Percentiles rank a stretch among this genome's conserved stretches.
Conservation (phyloP, 2,329 filamentous ascomycete genomes). For the Cyphellophora attinorum region DNA sequence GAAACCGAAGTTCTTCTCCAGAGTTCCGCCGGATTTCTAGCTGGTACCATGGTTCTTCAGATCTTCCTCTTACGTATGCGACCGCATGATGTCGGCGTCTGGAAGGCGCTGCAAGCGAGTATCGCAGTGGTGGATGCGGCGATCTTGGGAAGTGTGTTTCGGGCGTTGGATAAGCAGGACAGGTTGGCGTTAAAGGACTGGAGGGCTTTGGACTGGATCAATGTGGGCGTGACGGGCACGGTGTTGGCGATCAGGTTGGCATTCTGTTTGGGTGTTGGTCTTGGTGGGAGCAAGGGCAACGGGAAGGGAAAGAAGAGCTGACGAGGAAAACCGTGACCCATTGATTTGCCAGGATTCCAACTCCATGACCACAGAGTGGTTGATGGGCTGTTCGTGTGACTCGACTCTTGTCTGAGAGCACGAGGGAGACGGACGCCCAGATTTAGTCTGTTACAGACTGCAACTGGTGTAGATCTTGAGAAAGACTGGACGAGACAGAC, state of each 20-base stretch:
- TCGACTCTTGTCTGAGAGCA: no score
- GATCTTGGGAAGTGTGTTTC: neutral
- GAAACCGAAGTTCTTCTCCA: constrained; percentile 4
- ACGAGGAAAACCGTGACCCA: no score
- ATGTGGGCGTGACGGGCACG: neutral
- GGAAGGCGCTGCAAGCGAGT: constrained; percentile 5
- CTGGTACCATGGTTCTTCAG: constrained; percentile 5
- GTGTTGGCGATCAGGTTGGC: neutral
- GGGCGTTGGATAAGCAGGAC: neutral
- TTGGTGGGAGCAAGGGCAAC: no score
- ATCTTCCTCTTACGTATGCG: constrained; percentile 5
- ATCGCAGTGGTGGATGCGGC: constrained; percentile 6
- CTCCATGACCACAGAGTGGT: no score
- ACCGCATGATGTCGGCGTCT: constrained; percentile 4
- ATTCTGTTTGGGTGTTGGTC: no score
- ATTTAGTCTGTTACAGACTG: no score
- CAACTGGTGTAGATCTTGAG: no score
- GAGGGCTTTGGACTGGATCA: neutral
- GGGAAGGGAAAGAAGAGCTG: no score
- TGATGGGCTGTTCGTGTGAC: no score
- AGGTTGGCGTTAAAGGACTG: neutral
- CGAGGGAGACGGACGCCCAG: no score
- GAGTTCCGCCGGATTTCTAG: constrained; percentile 3
- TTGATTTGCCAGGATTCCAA: no score
- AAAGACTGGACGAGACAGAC: no score